Evolutionary conservation across 345 rosid genomes (phyloP).

Genomic region (Odontarrhena argentea): DNA sequence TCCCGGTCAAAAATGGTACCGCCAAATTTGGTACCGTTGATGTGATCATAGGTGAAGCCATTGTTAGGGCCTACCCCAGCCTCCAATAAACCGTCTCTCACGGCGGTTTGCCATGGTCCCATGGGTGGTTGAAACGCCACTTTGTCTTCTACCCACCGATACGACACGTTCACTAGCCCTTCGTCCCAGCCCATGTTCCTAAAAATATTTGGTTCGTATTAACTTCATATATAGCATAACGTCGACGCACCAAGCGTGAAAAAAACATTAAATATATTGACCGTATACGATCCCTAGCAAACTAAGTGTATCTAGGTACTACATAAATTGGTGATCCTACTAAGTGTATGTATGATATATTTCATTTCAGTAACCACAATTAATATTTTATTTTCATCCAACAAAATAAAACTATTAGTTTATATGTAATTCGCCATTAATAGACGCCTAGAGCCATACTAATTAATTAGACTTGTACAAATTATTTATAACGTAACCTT

Average conservation of each 20-base stretch:
- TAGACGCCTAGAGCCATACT: too few species aligned
- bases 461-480: too few species aligned
- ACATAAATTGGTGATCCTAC: too few species aligned
- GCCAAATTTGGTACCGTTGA: constrained; percentile 71
- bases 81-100: constrained; percentile 66
- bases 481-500: too few species aligned
- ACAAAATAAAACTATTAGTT: too few species aligned
- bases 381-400: too few species aligned
- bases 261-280: not conserved
- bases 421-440: too few species aligned
- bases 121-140: constrained; percentile 56
- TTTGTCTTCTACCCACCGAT: constrained; percentile 64
- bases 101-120: constrained; percentile 72
- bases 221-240: not conserved
- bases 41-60: constrained; percentile 71
- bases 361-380: too few species aligned
- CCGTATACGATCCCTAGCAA: not conserved
- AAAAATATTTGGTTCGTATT: constrained; percentile 21
- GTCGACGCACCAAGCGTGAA: constrained; percentile 15
- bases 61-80: constrained; percentile 64
- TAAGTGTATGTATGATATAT: too few species aligned
- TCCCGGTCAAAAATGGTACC: constrained; percentile 65
- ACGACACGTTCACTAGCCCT: constrained; percentile 52
- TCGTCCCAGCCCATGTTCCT: constrained; percentile 59
- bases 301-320: too few species aligned